phyloP scores from a whole-genome alignment of 1,284 basidiomycete genomes.

The Rhodotorula sp. region DNA sequence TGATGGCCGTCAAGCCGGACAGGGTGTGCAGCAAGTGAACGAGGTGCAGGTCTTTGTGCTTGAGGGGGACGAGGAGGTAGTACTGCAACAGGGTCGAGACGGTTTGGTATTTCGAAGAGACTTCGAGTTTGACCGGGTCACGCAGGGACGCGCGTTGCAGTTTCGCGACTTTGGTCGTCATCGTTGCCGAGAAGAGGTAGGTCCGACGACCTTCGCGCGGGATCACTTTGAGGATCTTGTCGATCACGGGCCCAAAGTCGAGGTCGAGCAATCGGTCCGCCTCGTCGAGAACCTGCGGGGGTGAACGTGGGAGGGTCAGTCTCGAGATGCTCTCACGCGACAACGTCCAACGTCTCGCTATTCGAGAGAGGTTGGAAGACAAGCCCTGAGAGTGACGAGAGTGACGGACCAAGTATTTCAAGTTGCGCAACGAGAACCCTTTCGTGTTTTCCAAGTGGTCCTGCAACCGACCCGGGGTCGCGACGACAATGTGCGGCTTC shows the following conservation, averaged over 20 bases:
- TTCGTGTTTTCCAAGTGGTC: conserved; percentile 98
- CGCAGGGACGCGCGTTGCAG: conserved; percentile 92
- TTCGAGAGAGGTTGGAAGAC: not conserved
- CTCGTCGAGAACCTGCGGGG: conserved; percentile 83
- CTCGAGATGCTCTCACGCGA: not conserved
- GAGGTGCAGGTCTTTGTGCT: conserved; percentile 89
- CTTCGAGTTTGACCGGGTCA: conserved; percentile 93
- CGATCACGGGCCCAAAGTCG: conserved; percentile 96
- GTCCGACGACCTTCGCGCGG: conserved; percentile 86
- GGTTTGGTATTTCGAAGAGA: conserved; percentile 95
- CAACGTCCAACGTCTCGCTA: too few relatives aligned
- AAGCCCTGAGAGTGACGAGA: not conserved
- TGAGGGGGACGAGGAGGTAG: conserved; percentile 90
- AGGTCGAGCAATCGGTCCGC: conserved; percentile 95
- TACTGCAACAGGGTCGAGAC: conserved; percentile 94
- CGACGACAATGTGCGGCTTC: conserved; percentile 92
- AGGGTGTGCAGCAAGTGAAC: conserved; percentile 87
- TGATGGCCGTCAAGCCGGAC: conserved; percentile 88
- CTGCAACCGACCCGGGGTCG: conserved; percentile 90
- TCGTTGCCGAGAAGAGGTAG: conserved; percentile 98
- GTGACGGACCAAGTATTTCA: conserved; percentile 80
- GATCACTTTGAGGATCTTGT: conserved; percentile 94
- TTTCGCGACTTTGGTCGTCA: conserved; percentile 99
- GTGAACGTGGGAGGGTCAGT: not conserved
- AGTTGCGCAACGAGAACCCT: conserved; percentile 82